phyloP scores from a whole-genome alignment of 768 basidiomycete species.

The Lactarius pseudohatsudake region DNA sequence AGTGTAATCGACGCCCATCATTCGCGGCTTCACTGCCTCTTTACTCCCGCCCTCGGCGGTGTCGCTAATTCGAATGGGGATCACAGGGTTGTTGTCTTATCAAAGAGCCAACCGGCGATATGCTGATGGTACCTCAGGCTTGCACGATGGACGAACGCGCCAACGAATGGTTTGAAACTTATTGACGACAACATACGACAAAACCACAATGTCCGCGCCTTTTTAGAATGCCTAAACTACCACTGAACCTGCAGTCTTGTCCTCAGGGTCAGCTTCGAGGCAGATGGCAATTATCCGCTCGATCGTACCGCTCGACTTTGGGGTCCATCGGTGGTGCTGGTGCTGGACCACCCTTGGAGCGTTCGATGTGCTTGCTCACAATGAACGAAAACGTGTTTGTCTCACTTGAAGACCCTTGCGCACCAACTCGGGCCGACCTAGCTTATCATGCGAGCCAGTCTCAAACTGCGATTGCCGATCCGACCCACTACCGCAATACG shows the following conservation, averaged over 20 bases:
- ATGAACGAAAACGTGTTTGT: conserved; percentile 84
- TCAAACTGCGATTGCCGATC: conserved; percentile 32
- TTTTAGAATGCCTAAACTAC: conserved; percentile 20
- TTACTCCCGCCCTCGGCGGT: neutral
- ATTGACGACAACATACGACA: conserved; percentile 65
- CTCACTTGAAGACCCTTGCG: conserved; percentile 70
- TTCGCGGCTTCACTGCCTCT: neutral
- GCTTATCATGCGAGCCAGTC: conserved; percentile 39
- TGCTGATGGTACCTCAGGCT: conserved; percentile 43
- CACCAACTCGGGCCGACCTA: conserved; percentile 66
- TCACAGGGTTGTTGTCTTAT: conserved; percentile 26
- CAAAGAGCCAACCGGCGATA: neutral
- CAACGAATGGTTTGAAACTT: conserved; percentile 64
- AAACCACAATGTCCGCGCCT: conserved; percentile 62
- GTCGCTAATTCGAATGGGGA: conserved; percentile 22
- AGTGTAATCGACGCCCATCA: too few species aligned
- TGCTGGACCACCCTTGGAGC: conserved; percentile 53
- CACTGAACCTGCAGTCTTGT: conserved; percentile 28
- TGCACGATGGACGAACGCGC: conserved; percentile 83
- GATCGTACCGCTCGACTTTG: conserved; percentile 74
- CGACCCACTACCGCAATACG: conserved; percentile 68
- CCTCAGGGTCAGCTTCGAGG: conserved; percentile 58
- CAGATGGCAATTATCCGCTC: conserved; percentile 68
- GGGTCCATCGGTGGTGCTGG: conserved; percentile 53
- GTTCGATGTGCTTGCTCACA: conserved; percentile 72